Percentiles rank a stretch among this genome's conserved stretches.
Conservation (phyloP, 306 rosid genomes). For the Urtica urens region DNA sequence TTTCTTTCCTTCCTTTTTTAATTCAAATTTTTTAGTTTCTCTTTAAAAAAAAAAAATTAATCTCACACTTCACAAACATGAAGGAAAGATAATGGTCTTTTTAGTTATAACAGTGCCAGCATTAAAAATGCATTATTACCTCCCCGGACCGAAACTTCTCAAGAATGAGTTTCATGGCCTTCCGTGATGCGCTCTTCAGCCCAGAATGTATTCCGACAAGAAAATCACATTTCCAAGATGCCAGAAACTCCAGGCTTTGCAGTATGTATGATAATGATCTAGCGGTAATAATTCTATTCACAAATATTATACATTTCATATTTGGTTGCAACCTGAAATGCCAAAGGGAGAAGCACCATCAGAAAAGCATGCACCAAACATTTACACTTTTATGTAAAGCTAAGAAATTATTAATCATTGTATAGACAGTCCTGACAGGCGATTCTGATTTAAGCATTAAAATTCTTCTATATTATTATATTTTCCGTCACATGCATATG, state of each 20-base stretch:
- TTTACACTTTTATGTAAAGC: too few species aligned
- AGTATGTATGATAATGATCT: slow-evolving; percentile 70
- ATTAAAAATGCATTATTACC: slow-evolving; percentile 28
- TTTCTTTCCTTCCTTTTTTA: too few species aligned
- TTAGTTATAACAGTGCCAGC: background rate
- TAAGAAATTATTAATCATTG: too few species aligned
- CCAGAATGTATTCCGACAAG: slow-evolving; percentile 80
- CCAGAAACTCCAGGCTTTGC: slow-evolving; percentile 44
- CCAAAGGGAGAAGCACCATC: slow-evolving; percentile 2
- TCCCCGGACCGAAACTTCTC: slow-evolving; percentile 77
- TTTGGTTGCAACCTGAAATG: slow-evolving; percentile 51
- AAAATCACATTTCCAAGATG: slow-evolving; percentile 63
- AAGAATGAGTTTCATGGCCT: slow-evolving; percentile 49
- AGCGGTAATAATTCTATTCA: slow-evolving; percentile 79
- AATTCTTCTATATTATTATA: too few species aligned
- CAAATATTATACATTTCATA: slow-evolving; percentile 86
- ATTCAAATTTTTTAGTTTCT: too few species aligned
- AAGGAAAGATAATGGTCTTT: too few species aligned
- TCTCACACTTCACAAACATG: too few species aligned
- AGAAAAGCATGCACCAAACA: too few species aligned
- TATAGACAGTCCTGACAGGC: too few species aligned
- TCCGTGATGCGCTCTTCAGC: slow-evolving; percentile 67
- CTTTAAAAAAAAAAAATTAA: too few species aligned
- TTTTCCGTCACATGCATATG: too few species aligned
- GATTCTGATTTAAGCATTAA: too few species aligned